A percentile compares a stretch with the other conserved stretches of the same genome.
Evolutionary conservation across 2,329 filamentous ascomycete species (phyloP).

Genomic region (Colletotrichum graminicola): DNA sequence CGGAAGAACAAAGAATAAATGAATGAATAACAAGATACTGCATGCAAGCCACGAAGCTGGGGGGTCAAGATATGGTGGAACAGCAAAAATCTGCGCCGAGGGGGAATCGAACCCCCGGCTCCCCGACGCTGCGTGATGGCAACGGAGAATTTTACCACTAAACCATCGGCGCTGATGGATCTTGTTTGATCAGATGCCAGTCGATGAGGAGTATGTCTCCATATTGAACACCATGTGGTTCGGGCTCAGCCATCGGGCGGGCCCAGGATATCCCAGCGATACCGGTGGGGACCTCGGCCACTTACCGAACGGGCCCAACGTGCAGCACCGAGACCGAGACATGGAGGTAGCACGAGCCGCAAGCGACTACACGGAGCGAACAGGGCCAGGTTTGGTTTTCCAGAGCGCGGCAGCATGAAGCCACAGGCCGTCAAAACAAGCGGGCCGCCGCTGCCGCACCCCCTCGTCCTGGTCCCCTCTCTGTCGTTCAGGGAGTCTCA

Average conservation of each 20-base stretch:
- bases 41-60: not conserved
- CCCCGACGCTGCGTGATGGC: conserved; percentile 22
- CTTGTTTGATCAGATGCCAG: not conserved
- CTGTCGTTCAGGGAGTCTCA: not conserved
- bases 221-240: accelerated
- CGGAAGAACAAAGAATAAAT: not conserved
- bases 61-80: too few species aligned
- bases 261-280: not conserved
- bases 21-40: not conserved
- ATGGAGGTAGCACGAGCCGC: not conserved
- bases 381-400: not conserved
- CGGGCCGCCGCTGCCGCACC: not conserved
- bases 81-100: not conserved
- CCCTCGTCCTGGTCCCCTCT: too few species aligned
- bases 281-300: not conserved
- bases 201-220: accelerated
- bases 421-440: not conserved
- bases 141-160: conserved; percentile 29
- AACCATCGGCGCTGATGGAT: conserved; percentile 10
- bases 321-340: not conserved
- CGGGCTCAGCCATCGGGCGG: not conserved
- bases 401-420: not conserved
- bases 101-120: conserved; percentile 27
- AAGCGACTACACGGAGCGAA: not conserved
- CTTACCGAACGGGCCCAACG: not conserved